Evolutionary conservation across 2,329 filamentous ascomycete species (phyloP).

Genomic region (Pyrenophora tritici-repentis): DNA sequence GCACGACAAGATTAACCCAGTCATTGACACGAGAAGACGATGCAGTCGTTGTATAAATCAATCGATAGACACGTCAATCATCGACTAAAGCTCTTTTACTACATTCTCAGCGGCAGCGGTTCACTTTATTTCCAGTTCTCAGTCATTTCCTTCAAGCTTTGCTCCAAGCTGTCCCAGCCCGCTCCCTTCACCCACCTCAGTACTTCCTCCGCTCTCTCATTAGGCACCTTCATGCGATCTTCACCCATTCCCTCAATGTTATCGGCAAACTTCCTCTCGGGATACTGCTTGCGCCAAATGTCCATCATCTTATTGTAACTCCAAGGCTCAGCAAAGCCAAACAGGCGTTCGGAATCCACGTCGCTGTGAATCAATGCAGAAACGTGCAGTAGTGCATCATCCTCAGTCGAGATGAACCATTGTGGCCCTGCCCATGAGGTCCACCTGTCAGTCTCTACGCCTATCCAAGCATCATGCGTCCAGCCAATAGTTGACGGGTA

Average conservation of each 20-base stretch:
- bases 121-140: constrained; percentile 8
- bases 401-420: constrained; percentile 31
- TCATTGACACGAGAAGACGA: no score
- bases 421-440: constrained; percentile 14
- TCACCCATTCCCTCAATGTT: constrained; percentile 22
- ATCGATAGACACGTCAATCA: no score
- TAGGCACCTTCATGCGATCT: constrained; percentile 27
- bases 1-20: no score
- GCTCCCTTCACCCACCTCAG: constrained; percentile 34
- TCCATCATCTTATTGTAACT: constrained; percentile 54
- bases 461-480: constrained; percentile 28
- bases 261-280: constrained; percentile 45
- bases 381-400: constrained; percentile 57
- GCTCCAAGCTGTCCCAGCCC: constrained; percentile 36
- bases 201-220: constrained; percentile 32
- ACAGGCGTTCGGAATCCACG: constrained; percentile 57
- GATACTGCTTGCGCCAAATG: constrained; percentile 47
- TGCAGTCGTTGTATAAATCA: no score
- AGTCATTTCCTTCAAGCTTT: constrained; percentile 23
- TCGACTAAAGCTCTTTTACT: not conserved
- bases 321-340: constrained; percentile 57
- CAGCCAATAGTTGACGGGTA: constrained; percentile 36
- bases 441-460: constrained; percentile 41
- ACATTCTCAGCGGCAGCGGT: not conserved
- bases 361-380: constrained; percentile 55